Evolutionary conservation across 495 filamentous ascomycete species (phyloP).

Genomic region (Margaritispora aquatica): DNA sequence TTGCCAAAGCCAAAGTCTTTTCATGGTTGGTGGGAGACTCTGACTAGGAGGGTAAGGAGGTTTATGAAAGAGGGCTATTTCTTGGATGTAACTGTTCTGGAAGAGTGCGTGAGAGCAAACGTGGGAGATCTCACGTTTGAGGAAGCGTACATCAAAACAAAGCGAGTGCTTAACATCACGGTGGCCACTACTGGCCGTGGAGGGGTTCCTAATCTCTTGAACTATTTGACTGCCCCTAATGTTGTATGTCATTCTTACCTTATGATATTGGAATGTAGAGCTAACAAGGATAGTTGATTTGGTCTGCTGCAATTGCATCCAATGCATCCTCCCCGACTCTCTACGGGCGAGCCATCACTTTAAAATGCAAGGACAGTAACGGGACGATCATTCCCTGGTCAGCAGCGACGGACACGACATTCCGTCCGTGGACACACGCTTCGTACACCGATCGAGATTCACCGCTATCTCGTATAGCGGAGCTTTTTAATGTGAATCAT

Average conservation of each 20-base stretch:
- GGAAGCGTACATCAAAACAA: slow-evolving; percentile 83
- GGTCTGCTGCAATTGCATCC: slow-evolving; percentile 89
- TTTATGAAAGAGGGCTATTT: slow-evolving; percentile 74
- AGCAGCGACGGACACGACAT: slow-evolving; percentile 56
- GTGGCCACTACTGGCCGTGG: slow-evolving; percentile 66
- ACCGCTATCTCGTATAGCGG: slow-evolving; percentile 74
- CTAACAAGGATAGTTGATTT: slow-evolving; percentile 56
- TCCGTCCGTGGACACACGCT: slow-evolving; percentile 62
- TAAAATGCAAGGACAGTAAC: slow-evolving; percentile 77
- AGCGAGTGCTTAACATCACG: slow-evolving; percentile 87
- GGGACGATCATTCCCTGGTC: slow-evolving; percentile 79
- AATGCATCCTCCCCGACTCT: slow-evolving; percentile 69
- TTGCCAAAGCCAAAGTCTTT: slow-evolving; percentile 17
- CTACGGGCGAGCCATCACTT: slow-evolving; percentile 54
- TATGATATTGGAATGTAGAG: background rate
- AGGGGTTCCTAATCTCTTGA: slow-evolving; percentile 80
- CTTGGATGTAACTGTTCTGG: slow-evolving; percentile 73
- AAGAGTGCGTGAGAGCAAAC: slow-evolving; percentile 79
- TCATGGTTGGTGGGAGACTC: slow-evolving; percentile 46
- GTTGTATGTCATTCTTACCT: slow-evolving; percentile 53
- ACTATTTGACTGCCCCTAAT: slow-evolving; percentile 91
- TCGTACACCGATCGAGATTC: slow-evolving; percentile 70
- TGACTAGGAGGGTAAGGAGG: slow-evolving; percentile 54
- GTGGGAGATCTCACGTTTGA: slow-evolving; percentile 90
- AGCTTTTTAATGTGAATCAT: slow-evolving; percentile 92